Evolutionary conservation across 768 basidiomycete genomes (phyloP).

Genomic region (Artomyces pyxidatus): DNA sequence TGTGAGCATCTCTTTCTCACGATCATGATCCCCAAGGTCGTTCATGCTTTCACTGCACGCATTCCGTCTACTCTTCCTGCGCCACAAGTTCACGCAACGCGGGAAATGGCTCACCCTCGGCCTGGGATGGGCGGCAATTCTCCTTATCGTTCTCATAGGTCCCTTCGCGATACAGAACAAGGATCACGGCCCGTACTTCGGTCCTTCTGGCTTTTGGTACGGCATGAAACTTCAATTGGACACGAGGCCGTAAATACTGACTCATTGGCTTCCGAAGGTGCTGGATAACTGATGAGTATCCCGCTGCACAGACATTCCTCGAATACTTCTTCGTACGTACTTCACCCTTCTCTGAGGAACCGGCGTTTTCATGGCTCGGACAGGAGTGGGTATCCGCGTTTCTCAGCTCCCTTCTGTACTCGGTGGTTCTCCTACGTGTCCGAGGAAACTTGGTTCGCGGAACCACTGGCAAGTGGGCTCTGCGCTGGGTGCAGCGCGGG

Average conservation of each 20-base stretch:
- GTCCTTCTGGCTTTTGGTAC: conserved; percentile 35
- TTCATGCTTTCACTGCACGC: conserved; percentile 26
- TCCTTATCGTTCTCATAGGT: conserved; percentile 29
- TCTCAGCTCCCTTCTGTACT: conserved; percentile 27
- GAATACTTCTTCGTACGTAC: conserved; percentile 38
- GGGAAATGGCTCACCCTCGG: conserved; percentile 23
- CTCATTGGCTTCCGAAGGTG: conserved; percentile 23
- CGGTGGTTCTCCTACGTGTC: conserved; percentile 27
- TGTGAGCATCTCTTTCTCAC: conserved; percentile 19
- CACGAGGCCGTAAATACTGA: background rate
- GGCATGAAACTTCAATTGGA: background rate
- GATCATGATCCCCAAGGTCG: conserved; percentile 21
- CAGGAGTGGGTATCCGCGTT: conserved; percentile 29
- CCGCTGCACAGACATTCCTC: conserved; percentile 28
- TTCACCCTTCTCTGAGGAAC: background rate
- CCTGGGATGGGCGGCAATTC: conserved; percentile 29
- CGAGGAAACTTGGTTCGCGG: conserved; percentile 28
- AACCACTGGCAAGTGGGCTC: conserved; percentile 19
- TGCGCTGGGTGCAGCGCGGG: conserved; percentile 24
- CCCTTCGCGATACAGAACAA: conserved; percentile 28
- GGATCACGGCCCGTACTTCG: conserved; percentile 34
- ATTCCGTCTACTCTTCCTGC: conserved; percentile 35
- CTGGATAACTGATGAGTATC: conserved; percentile 37
- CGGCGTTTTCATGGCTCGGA: background rate
- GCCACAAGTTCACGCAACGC: conserved; percentile 17